These are phyloP conservation scores for Podospora sp. DNA, from an alignment of 495 filamentous ascomycete genomes.

Conservation along the genomic window DNA sequence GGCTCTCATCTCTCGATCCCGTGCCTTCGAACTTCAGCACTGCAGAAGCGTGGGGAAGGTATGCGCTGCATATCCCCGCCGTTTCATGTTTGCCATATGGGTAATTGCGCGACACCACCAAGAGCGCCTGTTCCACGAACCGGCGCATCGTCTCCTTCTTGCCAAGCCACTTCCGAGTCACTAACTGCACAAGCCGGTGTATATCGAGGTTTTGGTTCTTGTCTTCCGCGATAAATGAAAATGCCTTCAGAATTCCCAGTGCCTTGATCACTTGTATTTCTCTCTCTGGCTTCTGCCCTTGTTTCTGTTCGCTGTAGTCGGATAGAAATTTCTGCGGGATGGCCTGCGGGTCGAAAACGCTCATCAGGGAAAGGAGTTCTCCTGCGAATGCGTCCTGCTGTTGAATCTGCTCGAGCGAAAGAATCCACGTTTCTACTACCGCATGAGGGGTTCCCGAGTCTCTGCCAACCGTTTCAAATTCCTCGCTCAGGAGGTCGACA, in stretches of 20 bases:
- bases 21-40: slow-evolving; percentile 25
- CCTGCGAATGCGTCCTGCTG: slow-evolving; percentile 37
- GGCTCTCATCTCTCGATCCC: slow-evolving; percentile 5
- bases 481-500: slow-evolving; percentile 28
- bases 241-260: slow-evolving; percentile 42
- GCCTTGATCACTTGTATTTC: slow-evolving; percentile 35
- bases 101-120: slow-evolving; percentile 36
- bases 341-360: slow-evolving; percentile 43
- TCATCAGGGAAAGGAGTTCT: slow-evolving; percentile 48
- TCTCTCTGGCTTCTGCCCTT: not conserved
- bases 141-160: slow-evolving; percentile 26
- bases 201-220: slow-evolving; percentile 37
- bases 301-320: too few relatives aligned
- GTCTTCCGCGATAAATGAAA: slow-evolving; percentile 39
- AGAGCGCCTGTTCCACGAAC: slow-evolving; percentile 36
- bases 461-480: slow-evolving; percentile 23
- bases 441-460: slow-evolving; percentile 33
- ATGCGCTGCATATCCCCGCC: slow-evolving; percentile 38
- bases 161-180: slow-evolving; percentile 47
- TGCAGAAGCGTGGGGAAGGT: slow-evolving; percentile 42
- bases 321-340: slow-evolving; percentile 41
- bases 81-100: slow-evolving; percentile 38
- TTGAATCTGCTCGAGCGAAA: slow-evolving; percentile 43
- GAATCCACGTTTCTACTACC: slow-evolving; percentile 37
- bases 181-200: slow-evolving; percentile 50